Base-by-base conservation (phyloP, 768 basidiomycete species). In the Gymnopilus junonius region DNA sequence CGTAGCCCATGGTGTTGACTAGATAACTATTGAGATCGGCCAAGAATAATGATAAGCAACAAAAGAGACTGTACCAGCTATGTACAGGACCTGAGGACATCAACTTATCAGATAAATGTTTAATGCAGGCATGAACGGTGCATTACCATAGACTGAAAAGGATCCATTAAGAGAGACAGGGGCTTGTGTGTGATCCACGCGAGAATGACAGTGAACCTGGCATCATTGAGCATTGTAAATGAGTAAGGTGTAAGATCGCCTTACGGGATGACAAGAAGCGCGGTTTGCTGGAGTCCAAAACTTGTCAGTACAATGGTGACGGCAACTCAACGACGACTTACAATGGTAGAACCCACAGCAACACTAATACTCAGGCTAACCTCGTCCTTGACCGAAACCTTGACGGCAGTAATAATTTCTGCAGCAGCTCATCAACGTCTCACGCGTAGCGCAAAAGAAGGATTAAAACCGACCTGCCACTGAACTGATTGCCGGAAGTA, bases 391-490 rank as follows among this genome's bases (percentile, higher is more conserved):
- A 93, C 90, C 0, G 95, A 94, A n/a, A 93, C 92, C 37, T 89
- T 93, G 64, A 97, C 85, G 11, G 94, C 94, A 6, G 92, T 96
- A 59, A 95, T 86, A 66, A 93, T 94, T 76, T 97, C 95, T 86
- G 74, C 65, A 67, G 10, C 45, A 68, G 31, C 23, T 42, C 29
- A 48, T 31, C 21, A 48, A n/a, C 20, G 15, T 32, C 14, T n/a
- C 25, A 14, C 48, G 10, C 32, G n/a, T 6, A 8, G 17, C 14
- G 55, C n/a, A 37, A 35, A 1, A 34, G 27, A 31, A 57, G 35
- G 45, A 17, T 17, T 37, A 25, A 23, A 4, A 60, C 55, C 21
- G 37, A 90, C 92, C 92, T 71, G 93, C 90, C 34, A 94, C 80
- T 14, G 90, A 90, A 34, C 87, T 90, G 40, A 96, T 90, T 17